These are phyloP conservation scores for Magnolia officinalis DNA, from an alignment of 164 flowering plant species.

Conservation along the genomic window DNA sequence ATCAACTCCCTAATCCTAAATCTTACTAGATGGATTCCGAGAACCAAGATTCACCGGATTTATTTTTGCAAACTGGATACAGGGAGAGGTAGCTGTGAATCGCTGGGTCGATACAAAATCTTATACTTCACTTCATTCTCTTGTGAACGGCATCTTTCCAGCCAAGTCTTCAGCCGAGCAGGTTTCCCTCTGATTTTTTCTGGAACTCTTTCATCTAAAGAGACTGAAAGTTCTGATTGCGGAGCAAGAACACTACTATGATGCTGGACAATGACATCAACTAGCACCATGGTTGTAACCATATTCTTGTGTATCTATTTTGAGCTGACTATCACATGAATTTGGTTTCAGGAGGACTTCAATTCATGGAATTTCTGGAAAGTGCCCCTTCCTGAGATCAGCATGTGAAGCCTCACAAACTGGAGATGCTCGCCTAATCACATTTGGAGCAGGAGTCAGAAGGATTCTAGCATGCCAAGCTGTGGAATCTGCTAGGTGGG, in stretches of 20 bases:
- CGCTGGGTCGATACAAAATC: conserved; percentile 74
- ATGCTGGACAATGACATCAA: background rate
- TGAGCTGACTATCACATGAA: background rate
- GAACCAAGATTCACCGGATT: background rate
- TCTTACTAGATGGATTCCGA: background rate
- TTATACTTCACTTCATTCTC: conserved; percentile 69
- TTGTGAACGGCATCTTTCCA: conserved; percentile 91
- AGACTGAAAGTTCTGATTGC: background rate
- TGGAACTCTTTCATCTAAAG: background rate
- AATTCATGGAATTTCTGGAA: conserved; percentile 95
- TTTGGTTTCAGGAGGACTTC: conserved; percentile 69
- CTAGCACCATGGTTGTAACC: background rate
- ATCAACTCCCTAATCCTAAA: background rate
- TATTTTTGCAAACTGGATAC: conserved; percentile 14
- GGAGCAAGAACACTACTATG: background rate
- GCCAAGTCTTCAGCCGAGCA: conserved; percentile 54
- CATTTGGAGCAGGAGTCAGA: conserved; percentile 7
- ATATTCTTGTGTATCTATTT: background rate
- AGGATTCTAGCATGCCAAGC: conserved; percentile 5
- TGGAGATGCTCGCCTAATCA: conserved; percentile 7
- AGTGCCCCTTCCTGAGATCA: conserved; percentile 52
- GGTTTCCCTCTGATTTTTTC: conserved; percentile 34
- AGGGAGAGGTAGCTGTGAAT: conserved; percentile 85
- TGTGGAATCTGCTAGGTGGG: background rate
- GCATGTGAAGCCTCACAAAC: conserved; percentile 30